phyloP scores from a whole-genome alignment of 1,284 basidiomycete genomes.

The Ustilago bromivora region DNA sequence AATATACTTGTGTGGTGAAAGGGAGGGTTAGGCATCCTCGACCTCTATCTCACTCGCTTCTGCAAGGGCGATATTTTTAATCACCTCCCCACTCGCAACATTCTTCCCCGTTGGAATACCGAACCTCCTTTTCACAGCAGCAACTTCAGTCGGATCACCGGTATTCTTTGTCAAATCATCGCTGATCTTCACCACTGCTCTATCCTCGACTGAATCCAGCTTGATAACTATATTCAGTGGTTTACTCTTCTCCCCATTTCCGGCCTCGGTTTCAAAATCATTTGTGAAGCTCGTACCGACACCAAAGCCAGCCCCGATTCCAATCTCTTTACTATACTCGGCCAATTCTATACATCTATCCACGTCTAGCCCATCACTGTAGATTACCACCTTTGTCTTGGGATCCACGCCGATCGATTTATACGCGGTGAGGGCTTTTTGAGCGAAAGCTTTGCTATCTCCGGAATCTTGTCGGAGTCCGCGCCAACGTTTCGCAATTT shows the following conservation, averaged over 20 bases:
- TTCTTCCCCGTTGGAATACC: slow-evolving; percentile 26
- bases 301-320: slow-evolving; percentile 65
- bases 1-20: background rate
- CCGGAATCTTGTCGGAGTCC: slow-evolving; percentile 67
- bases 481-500: slow-evolving; percentile 63
- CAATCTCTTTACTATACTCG: slow-evolving; percentile 49
- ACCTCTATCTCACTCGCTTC: slow-evolving; percentile 19
- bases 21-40: slow-evolving; percentile 26
- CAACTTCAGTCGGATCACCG: slow-evolving; percentile 60
- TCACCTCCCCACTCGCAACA: background rate
- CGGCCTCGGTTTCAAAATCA: slow-evolving; percentile 37
- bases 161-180: slow-evolving; percentile 69
- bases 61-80: slow-evolving; percentile 7
- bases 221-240: slow-evolving; percentile 69
- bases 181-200: slow-evolving; percentile 65
- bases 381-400: slow-evolving; percentile 62
- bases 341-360: slow-evolving; percentile 58
- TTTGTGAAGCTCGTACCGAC: slow-evolving; percentile 64
- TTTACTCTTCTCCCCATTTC: slow-evolving; percentile 31
- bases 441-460: slow-evolving; percentile 60
- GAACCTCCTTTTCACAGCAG: slow-evolving; percentile 42
- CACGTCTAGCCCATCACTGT: slow-evolving; percentile 63
- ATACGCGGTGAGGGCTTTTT: slow-evolving; percentile 56
- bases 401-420: slow-evolving; percentile 59
- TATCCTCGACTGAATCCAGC: slow-evolving; percentile 56